Evolutionary conservation across 768 basidiomycete species (phyloP), one percentile per base, ranked within the genome.

Genomic region (Boletus reticuloceps): DNA sequence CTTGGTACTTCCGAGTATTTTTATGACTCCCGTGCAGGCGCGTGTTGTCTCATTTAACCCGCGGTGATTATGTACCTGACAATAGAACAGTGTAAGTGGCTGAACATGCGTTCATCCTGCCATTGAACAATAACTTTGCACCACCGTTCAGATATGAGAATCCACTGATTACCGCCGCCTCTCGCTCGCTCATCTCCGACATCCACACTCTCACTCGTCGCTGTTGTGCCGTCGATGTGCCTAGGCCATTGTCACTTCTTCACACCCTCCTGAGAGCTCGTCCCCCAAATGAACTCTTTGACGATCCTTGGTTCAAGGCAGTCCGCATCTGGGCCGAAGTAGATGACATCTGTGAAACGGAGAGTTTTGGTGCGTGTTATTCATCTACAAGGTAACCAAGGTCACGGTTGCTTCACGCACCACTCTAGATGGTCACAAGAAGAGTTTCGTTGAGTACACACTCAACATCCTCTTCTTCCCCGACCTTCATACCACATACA

Each of bases 401-500:
- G 37, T 16, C 19, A 39, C 20, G 16, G 10, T 38, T 6, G 37
- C 27, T 45, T 51, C 31, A 55, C 45, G 36, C 40, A 14, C 5
- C 39, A n/a, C 25, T 27, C 22, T 54, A 91, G 90, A 91, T 67
- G 88, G 89, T 19, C 83, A 86, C 64, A 80, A 82, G 53, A 85
- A 82, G 70, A 81, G 81, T 40, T 85, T 91, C 25, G 83, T 92
- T 44, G 86, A 91, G 65, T 91, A 91, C 67, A 90, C 87, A 1
- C 77, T 92, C 53, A 84, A 93, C 67, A 74, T 92, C 39, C 76
- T 91, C 50, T 73, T 91, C 56, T 78, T 92, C 47, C 91, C 91
- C 1, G 86, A 84, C 55, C 75, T 88, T 66, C 86, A 88, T 70
- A 71, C 75, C 62, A 74, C 74, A 29, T 71, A 69, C 55, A 59